A percentile compares a stretch with the other conserved stretches of the same genome.
Conservation (phyloP, 2,329 filamentous ascomycete species). For the Arachnomyces sp. region DNA sequence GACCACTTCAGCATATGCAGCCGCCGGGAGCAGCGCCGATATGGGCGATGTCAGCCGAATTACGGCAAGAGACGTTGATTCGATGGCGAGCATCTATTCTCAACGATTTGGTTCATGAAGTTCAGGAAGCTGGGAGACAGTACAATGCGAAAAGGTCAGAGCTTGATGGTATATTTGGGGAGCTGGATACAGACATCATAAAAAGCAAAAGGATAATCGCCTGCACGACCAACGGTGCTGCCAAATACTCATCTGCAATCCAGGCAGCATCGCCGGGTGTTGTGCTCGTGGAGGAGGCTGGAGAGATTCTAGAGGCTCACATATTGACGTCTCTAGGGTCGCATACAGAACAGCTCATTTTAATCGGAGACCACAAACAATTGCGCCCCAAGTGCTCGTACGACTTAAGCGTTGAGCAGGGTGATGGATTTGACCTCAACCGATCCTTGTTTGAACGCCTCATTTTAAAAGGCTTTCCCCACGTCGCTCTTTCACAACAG, state of each 20-base stretch:
- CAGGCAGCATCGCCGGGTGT: conserved; percentile 49
- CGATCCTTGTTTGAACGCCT: conserved; percentile 58
- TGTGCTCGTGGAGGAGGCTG: conserved; percentile 62
- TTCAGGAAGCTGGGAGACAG: conserved; percentile 10
- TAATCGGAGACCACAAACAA: conserved; percentile 68
- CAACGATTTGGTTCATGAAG: conserved; percentile 39
- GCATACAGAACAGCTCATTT: conserved; percentile 52
- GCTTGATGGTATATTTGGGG: conserved; percentile 11
- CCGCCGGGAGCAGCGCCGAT: conserved; percentile 26
- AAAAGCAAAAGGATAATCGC: conserved; percentile 54
- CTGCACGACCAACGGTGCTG: conserved; percentile 63
- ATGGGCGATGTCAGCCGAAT: conserved; percentile 44
- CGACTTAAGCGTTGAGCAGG: conserved; percentile 52
- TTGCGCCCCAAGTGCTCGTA: conserved; percentile 61
- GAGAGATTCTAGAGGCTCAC: conserved; percentile 63
- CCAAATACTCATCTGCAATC: conserved; percentile 51
- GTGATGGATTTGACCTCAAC: conserved; percentile 59
- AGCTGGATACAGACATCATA: conserved; percentile 39
- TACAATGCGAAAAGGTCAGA: conserved; percentile 8
- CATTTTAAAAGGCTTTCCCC: conserved; percentile 46
- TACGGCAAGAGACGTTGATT: conserved; percentile 29
- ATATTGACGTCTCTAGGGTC: conserved; percentile 52
- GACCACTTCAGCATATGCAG: conserved; percentile 30
- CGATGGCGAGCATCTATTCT: conserved; percentile 42
- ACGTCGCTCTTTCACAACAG: conserved; percentile 51